Conservation (phyloP, 805 yeast genomes). For the Metschnikowia cubensis region DNA sequence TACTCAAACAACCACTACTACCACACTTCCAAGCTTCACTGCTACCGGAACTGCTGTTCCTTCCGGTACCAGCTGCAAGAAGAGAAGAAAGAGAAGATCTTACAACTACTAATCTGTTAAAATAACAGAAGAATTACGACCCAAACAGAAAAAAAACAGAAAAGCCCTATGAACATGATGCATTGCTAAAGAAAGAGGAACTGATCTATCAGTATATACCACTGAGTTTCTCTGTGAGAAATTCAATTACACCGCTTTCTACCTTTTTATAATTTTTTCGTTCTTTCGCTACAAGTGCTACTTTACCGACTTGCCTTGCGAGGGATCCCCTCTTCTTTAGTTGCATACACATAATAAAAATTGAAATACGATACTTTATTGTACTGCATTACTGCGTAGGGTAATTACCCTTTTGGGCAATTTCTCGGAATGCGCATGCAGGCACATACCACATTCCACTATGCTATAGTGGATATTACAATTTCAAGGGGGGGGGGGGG, state of each 20-base stretch:
- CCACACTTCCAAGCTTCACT: conserved; percentile 21
- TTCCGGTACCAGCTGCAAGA: conserved; percentile 17
- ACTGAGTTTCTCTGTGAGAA: conserved; percentile 3
- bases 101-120: conserved; percentile 17
- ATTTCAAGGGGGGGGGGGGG: no score
- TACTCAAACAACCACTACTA: conserved; percentile 23
- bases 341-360: neutral
- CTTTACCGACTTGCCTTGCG: neutral
- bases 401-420: neutral
- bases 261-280: neutral
- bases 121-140: neutral
- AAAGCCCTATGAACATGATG: neutral
- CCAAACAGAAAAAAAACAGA: neutral
- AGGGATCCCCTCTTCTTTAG: neutral
- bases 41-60: conserved; percentile 21
- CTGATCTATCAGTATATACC: conserved; percentile 2
- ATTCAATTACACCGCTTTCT: neutral
- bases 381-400: neutral
- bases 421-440: neutral
- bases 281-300: neutral
- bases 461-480: neutral
- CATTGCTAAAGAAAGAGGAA: neutral
- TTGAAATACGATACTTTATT: neutral
- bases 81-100: conserved; percentile 27
- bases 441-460: no score